Conservation (phyloP, 352 stramenopile species). For the Globisporangium viniferum region DNA sequence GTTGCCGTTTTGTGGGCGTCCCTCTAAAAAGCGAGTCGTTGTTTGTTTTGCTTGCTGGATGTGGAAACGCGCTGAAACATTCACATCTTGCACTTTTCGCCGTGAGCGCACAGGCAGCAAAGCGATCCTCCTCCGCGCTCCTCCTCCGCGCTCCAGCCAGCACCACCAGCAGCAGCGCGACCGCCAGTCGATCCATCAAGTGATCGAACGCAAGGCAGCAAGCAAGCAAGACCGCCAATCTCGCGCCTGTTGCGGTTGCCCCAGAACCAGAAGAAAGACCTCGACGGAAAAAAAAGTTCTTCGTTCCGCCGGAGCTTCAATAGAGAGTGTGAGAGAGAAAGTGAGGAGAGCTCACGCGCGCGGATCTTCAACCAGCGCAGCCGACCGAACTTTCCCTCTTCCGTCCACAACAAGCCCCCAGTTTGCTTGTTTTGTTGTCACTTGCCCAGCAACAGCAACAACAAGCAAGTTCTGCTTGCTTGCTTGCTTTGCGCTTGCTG, state of each 20-base stretch:
- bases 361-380: neutral
- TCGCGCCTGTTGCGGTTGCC: neutral
- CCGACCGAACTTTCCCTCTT: neutral
- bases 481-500: neutral
- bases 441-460: neutral
- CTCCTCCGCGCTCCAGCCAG: neutral
- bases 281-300: neutral
- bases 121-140: neutral
- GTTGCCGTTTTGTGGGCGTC: neutral
- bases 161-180: neutral
- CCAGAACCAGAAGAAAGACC: neutral
- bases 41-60: neutral
- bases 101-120: neutral
- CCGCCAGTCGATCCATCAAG: neutral
- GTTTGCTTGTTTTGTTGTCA: neutral
- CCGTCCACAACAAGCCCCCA: neutral
- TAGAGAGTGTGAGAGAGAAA: neutral
- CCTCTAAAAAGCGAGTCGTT: neutral
- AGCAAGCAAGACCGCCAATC: too few relatives aligned
- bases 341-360: neutral
- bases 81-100: neutral
- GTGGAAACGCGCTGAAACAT: neutral
- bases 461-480: neutral
- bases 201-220: neutral
- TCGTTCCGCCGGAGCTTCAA: neutral